Evolutionary conservation across 805 yeast genomes (phyloP).

Genomic region (Alloascoidea africana): DNA sequence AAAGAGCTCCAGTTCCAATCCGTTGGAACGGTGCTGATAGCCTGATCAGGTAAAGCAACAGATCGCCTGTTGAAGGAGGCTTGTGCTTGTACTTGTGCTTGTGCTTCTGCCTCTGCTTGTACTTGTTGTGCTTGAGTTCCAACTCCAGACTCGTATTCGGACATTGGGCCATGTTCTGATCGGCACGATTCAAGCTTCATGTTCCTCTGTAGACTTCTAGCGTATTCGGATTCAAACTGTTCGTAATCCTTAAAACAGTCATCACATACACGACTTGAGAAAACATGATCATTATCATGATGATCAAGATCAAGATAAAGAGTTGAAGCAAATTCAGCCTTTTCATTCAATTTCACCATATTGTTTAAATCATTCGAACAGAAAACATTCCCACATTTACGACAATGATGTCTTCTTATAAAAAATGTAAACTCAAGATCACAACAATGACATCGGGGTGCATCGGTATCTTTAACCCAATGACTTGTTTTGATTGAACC

Average conservation of each 20-base stretch:
- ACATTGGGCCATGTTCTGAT: not conserved
- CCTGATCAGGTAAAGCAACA: not conserved
- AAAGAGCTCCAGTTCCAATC: conserved; percentile 27
- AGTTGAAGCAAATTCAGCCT: conserved; percentile 20
- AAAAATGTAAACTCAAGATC: not conserved
- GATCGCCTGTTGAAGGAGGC: too few relatives aligned
- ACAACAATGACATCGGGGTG: not conserved
- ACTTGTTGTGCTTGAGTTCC: not conserved
- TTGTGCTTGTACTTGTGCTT: too few relatives aligned
- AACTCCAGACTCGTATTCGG: not conserved
- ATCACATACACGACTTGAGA: conserved; percentile 1
- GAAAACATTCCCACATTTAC: conserved; percentile 22
- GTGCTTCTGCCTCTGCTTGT: not conserved
- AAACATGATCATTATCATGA: conserved; percentile 3
- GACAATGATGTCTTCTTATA: conserved; percentile 21
- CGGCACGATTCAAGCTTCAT: not conserved
- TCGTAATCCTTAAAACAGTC: not conserved
- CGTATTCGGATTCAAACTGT: not conserved
- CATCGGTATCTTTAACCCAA: not conserved
- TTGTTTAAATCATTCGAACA: conserved; percentile 21
- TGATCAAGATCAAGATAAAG: not conserved
- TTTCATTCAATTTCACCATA: conserved; percentile 18
- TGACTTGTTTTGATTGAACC: not conserved
- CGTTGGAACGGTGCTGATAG: conserved; percentile 15
- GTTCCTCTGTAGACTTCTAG: not conserved